Conservation (phyloP, 2,329 filamentous ascomycete genomes). For the Chrysosporium queenslandicum region DNA sequence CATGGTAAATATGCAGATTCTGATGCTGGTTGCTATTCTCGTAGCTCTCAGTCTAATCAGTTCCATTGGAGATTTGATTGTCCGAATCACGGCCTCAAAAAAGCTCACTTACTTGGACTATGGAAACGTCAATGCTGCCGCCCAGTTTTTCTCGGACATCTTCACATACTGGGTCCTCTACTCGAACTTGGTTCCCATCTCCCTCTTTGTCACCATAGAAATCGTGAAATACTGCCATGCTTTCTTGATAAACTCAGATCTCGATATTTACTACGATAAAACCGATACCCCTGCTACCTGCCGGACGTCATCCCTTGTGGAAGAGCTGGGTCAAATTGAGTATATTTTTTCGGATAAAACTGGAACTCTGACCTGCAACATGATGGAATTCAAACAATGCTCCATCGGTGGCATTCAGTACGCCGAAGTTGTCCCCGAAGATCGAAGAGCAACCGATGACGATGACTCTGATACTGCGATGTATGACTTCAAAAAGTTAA, state of each 20-base stretch:
- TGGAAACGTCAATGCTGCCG: slow-evolving; percentile 53
- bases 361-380: slow-evolving; percentile 91
- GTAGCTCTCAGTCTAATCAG: slow-evolving; percentile 77
- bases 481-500: slow-evolving; percentile 70
- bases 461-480: slow-evolving; percentile 65
- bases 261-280: slow-evolving; percentile 95
- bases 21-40: slow-evolving; percentile 78
- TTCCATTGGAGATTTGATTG: slow-evolving; percentile 80
- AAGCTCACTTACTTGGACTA: slow-evolving; percentile 66
- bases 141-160: slow-evolving; percentile 84
- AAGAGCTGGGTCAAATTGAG: slow-evolving; percentile 95
- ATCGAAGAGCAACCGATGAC: slow-evolving; percentile 67
- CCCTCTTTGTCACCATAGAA: slow-evolving; percentile 93
- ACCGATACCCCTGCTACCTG: slow-evolving; percentile 93
- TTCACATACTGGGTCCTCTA: slow-evolving; percentile 98
- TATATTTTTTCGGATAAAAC: slow-evolving; percentile 99
- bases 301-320: slow-evolving; percentile 88
- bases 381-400: slow-evolving; percentile 97
- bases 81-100: slow-evolving; percentile 53
- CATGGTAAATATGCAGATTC: slow-evolving; percentile 85
- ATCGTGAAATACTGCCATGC: slow-evolving; percentile 97
- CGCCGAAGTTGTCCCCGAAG: slow-evolving; percentile 81
- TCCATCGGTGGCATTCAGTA: slow-evolving; percentile 92
- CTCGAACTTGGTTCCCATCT: slow-evolving; percentile 92
- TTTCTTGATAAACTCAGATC: slow-evolving; percentile 93